Conservation (phyloP, 208 protist genomes). For the Acanthamoeba triangularis region DNA sequence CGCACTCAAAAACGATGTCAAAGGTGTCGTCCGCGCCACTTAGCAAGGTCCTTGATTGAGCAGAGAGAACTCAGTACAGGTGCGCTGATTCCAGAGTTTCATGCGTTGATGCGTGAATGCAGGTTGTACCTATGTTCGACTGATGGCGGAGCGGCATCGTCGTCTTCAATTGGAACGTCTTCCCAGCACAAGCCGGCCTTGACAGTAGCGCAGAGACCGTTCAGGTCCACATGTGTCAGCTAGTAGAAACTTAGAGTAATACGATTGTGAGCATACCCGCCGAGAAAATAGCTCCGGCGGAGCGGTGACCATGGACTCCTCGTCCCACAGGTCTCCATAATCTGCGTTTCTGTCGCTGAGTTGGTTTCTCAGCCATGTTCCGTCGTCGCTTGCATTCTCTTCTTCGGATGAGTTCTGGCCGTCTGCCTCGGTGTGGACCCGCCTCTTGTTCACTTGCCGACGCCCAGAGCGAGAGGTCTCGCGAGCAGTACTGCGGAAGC, state of each 20-base stretch:
- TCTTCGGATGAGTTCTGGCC: no score
- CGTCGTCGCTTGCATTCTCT: not conserved
- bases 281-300: no score
- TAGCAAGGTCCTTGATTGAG: not conserved
- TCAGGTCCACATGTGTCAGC: no score
- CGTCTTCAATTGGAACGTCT: not conserved
- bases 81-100: no score
- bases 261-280: no score
- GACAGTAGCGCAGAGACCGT: no score
- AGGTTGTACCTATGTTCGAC: not conserved
- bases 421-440: no score
- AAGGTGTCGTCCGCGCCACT: constrained; percentile 19
- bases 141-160: not conserved
- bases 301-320: not conserved
- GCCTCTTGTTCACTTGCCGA: no score
- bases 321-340: not conserved
- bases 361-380: no score
- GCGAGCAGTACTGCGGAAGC: not conserved
- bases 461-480: no score
- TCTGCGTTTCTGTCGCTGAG: not conserved
- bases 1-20: not conserved
- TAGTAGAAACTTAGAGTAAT: no score
- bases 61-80: not conserved
- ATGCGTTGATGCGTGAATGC: no score
- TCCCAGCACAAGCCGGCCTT: not conserved